Conservation (phyloP, 345 rosid genomes). For the Angophora floribunda region DNA sequence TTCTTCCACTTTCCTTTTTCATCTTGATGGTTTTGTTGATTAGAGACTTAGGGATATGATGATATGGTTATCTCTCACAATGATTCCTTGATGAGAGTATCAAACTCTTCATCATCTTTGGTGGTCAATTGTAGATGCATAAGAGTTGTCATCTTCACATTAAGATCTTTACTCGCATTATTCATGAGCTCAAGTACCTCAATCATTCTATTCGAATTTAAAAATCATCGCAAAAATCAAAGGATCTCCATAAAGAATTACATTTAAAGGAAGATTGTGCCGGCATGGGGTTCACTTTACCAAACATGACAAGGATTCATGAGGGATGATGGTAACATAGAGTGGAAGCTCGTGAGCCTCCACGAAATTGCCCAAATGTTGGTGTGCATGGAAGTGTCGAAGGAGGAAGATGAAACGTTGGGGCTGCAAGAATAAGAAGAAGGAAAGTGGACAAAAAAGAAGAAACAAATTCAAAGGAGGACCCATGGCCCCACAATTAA, state of each 20-base stretch:
- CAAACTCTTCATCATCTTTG: not conserved
- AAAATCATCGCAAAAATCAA: not conserved
- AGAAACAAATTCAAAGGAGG: not conserved
- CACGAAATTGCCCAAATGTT: no score
- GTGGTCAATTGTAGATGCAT: not conserved
- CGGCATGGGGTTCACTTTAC: not conserved
- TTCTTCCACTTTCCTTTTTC: not conserved
- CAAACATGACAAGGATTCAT: not conserved
- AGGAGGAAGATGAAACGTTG: not conserved
- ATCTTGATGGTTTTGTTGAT: not conserved
- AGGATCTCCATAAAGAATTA: not conserved
- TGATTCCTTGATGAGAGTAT: not conserved
- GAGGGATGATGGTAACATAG: not conserved
- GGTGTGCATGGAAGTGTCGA: not conserved
- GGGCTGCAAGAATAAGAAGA: no score
- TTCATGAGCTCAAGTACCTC: not conserved
- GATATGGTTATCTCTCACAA: accelerated
- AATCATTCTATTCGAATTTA: not conserved
- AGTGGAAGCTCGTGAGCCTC: not conserved
- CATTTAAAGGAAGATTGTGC: not conserved
- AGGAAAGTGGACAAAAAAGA: not conserved
- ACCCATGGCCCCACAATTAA: not conserved
- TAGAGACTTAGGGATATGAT: accelerated
- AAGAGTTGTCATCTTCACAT: not conserved
- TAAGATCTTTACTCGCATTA: no score